Evolutionary conservation across 805 yeast species (phyloP).

Genomic region (Pichia nakasei): DNA sequence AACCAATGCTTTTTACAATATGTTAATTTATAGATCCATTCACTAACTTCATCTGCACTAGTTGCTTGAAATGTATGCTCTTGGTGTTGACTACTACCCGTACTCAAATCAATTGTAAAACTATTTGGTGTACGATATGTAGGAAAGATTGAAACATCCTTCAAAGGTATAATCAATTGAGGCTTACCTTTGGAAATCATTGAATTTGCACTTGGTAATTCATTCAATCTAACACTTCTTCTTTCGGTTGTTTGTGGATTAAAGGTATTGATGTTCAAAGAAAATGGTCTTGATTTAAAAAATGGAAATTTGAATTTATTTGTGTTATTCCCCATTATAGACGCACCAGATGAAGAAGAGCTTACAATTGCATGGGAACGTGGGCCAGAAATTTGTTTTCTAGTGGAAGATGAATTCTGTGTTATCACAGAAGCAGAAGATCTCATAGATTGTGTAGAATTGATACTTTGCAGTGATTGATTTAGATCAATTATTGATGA

Average conservation of each 20-base stretch:
- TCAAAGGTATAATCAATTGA: constrained; percentile 35
- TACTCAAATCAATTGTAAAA: constrained; percentile 35
- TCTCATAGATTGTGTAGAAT: neutral
- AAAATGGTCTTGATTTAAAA: constrained; percentile 46
- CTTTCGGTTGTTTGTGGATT: constrained; percentile 13
- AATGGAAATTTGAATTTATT: constrained; percentile 24
- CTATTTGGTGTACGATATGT: constrained; percentile 40
- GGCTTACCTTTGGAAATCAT: constrained; percentile 40
- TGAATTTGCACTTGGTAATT: constrained; percentile 50
- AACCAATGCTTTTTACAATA: constrained; percentile 50
- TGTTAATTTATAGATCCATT: constrained; percentile 55
- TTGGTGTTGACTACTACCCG: constrained; percentile 25
- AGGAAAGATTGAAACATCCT: constrained; percentile 39
- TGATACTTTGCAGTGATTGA: neutral
- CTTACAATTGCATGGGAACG: neutral
- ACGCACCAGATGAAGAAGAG: neutral
- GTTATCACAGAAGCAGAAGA: neutral
- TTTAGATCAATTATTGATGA: neutral
- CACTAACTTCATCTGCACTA: constrained; percentile 51
- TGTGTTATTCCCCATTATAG: neutral
- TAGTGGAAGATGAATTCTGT: neutral
- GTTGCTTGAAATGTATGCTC: constrained; percentile 56
- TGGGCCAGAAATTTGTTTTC: neutral
- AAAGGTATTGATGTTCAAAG: constrained; percentile 36
- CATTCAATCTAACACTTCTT: constrained; percentile 36